Conservation (phyloP, 495 filamentous ascomycete genomes). For the Platismatia glauca region DNA sequence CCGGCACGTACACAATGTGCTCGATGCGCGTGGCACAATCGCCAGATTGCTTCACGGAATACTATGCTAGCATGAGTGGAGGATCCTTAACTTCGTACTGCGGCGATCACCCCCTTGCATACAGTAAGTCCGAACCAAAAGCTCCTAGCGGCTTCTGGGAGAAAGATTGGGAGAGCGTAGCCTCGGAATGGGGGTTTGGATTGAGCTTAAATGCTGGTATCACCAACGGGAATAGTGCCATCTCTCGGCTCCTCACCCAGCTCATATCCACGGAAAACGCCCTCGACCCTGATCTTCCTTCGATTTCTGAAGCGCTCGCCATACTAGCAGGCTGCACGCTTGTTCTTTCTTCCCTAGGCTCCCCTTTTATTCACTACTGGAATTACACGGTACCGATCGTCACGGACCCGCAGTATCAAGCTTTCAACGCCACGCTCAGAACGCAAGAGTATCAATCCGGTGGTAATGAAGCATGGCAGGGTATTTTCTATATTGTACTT, state of each 20-base stretch:
- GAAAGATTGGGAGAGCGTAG: conserved; percentile 52
- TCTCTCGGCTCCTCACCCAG: conserved; percentile 54
- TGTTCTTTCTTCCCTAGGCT: conserved; percentile 40
- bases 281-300: conserved; percentile 44
- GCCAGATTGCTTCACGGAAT: conserved; percentile 52
- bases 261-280: conserved; percentile 29
- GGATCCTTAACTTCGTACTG: conserved; percentile 47
- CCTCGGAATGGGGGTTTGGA: conserved; percentile 44
- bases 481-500: conserved; percentile 55
- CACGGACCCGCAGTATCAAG: conserved; percentile 33
- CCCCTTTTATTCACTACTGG: conserved; percentile 52
- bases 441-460: conserved; percentile 56
- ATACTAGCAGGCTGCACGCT: conserved; percentile 58
- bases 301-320: conserved; percentile 56
- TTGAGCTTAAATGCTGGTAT: conserved; percentile 54
- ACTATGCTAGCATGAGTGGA: conserved; percentile 49
- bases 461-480: conserved; percentile 46
- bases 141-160: conserved; percentile 28
- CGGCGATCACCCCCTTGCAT: conserved; percentile 45
- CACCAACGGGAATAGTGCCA: conserved; percentile 48
- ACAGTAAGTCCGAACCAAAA: conserved; percentile 33
- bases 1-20: conserved; percentile 51
- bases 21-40: conserved; percentile 48
- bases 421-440: conserved; percentile 48
- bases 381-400: conserved; percentile 38